A percentile compares a stretch with the other conserved stretches of the same genome.
Conservation (phyloP, 192 early-diverging fungal genomes). For the Entomortierella parvispora region DNA sequence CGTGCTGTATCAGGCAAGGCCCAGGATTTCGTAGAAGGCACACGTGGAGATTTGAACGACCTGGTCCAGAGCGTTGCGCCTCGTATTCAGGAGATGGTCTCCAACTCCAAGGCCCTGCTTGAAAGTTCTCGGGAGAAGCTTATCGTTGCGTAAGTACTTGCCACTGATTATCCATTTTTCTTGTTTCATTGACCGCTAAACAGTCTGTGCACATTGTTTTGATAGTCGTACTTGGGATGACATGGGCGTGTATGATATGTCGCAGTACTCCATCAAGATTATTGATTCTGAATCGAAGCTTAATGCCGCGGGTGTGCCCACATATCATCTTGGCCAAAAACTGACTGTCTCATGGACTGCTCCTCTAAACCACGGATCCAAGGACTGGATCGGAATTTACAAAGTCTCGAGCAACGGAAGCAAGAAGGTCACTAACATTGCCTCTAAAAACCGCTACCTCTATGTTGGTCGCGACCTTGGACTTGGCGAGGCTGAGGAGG, state of each 20-base stretch:
- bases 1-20: constrained; percentile 63
- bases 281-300: not conserved
- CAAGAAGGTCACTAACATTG: constrained; percentile 76
- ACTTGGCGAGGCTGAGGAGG: constrained; percentile 61
- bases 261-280: constrained; percentile 54
- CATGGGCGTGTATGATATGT: constrained; percentile 54
- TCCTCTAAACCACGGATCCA: constrained; percentile 72
- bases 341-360: constrained; percentile 81
- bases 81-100: constrained; percentile 59
- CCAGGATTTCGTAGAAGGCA: constrained; percentile 73
- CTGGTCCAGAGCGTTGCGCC: constrained; percentile 65
- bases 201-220: not conserved
- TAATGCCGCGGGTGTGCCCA: constrained; percentile 28
- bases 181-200: not conserved
- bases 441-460: constrained; percentile 77
- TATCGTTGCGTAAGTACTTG: constrained; percentile 46
- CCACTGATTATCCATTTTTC: no score
- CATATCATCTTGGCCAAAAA: constrained; percentile 78
- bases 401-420: constrained; percentile 80
- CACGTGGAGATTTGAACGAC: constrained; percentile 58
- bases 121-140: constrained; percentile 51
- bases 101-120: constrained; percentile 55
- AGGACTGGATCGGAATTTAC: constrained; percentile 97
- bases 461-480: constrained; percentile 67
- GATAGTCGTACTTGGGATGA: constrained; percentile 51